These are phyloP conservation scores for Heterobasidion annosum DNA, from an alignment of 1,284 basidiomycete genomes.

Conservation along the genomic window DNA sequence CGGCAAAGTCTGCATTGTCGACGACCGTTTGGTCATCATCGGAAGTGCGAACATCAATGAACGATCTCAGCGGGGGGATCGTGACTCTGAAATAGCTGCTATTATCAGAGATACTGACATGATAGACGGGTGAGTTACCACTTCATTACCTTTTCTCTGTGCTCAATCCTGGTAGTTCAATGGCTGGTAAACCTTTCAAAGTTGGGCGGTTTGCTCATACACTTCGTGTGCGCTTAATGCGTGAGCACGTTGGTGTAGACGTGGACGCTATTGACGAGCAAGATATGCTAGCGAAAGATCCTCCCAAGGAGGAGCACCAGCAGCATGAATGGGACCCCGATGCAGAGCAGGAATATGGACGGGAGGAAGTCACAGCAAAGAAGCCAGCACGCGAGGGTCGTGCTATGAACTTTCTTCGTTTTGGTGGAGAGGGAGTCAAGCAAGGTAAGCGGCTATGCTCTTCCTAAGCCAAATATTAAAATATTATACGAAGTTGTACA, in stretches of 20 bases:
- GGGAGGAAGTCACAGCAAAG: slow-evolving; percentile 25
- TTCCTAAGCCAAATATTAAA: not conserved
- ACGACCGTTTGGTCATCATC: slow-evolving; percentile 94
- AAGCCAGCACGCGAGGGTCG: not conserved
- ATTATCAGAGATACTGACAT: slow-evolving; percentile 96
- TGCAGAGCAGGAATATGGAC: slow-evolving; percentile 53
- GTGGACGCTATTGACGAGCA: slow-evolving; percentile 86
- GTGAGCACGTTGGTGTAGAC: slow-evolving; percentile 93
- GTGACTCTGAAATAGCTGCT: slow-evolving; percentile 92
- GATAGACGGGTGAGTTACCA: slow-evolving; percentile 67
- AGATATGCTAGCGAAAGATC: slow-evolving; percentile 52
- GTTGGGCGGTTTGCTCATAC: slow-evolving; percentile 97
- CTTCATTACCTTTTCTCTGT: not conserved
- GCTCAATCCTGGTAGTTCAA: slow-evolving; percentile 43
- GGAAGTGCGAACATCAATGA: slow-evolving; percentile 99
- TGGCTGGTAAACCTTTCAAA: slow-evolving; percentile 93
- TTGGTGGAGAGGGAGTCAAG: slow-evolving; percentile 28
- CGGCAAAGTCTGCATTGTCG: slow-evolving; percentile 87
- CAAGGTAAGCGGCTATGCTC: slow-evolving; percentile 33
- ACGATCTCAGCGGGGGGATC: slow-evolving; percentile 89
- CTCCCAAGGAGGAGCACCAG: slow-evolving; percentile 42
- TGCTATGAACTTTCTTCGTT: slow-evolving; percentile 24
- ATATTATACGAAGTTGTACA: slow-evolving; percentile 26
- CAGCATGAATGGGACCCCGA: slow-evolving; percentile 76
- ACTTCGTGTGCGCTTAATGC: slow-evolving; percentile 89